Percentiles rank a stretch among this genome's conserved stretches.
Conservation (phyloP, 345 rosid genomes). For the Crucihimalaya himalaica region DNA sequence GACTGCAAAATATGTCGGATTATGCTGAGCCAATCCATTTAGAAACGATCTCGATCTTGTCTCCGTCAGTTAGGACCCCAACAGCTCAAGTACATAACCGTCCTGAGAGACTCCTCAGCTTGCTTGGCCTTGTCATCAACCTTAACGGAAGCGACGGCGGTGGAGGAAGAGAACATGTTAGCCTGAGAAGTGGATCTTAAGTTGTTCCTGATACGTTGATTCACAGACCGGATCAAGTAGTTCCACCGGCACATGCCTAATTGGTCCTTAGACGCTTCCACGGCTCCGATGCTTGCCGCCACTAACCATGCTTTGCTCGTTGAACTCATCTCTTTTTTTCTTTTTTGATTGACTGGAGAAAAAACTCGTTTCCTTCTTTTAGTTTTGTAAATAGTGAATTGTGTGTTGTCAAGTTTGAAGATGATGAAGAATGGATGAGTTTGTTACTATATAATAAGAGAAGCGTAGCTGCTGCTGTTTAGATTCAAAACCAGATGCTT, state of each 20-base stretch:
- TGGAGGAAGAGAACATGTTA: constrained; percentile 30
- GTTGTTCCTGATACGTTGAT: constrained; percentile 43
- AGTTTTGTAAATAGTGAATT: not conserved
- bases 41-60: not conserved
- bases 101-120: constrained; percentile 73
- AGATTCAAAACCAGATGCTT: constrained; percentile 21
- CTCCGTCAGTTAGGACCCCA: constrained; percentile 60
- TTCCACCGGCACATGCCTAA: constrained; percentile 57
- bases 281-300: constrained; percentile 54
- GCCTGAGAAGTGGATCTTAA: constrained; percentile 41
- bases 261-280: constrained; percentile 59
- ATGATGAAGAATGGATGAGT: not conserved
- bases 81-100: constrained; percentile 80
- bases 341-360: not conserved
- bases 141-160: constrained; percentile 5
- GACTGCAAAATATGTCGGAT: too few species aligned
- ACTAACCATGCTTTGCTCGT: constrained; percentile 50
- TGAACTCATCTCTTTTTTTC: constrained; percentile 32
- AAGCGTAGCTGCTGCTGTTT: constrained; percentile 4
- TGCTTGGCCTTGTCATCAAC: constrained; percentile 47
- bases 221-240: constrained; percentile 41
- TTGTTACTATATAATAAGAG: constrained; percentile 13
- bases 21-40: too few species aligned
- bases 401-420: not conserved
- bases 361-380: not conserved